Evolutionary conservation across 225 moss, liverwort and hornwort genomes (phyloP).

Genomic region (Straminergon stramineum): DNA sequence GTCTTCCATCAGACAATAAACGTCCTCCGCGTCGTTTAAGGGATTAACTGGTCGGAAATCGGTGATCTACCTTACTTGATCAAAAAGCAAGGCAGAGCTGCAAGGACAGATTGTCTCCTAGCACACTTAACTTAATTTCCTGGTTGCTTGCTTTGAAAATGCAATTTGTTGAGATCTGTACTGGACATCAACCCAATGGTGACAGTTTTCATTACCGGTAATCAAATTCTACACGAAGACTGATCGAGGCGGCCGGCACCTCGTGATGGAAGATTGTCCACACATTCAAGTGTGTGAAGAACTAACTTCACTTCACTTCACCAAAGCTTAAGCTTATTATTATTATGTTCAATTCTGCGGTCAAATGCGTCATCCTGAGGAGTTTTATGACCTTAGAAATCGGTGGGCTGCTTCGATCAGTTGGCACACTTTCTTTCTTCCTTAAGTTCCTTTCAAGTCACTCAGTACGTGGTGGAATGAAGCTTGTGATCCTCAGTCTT

Average conservation of each 20-base stretch:
- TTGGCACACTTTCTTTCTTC: too few relatives aligned
- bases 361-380: not conserved
- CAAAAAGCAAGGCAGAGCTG: not conserved
- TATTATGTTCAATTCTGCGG: too few relatives aligned
- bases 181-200: not conserved
- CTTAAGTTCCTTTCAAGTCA: not conserved
- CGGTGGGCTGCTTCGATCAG: not conserved
- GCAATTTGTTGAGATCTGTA: not conserved
- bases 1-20: too few relatives aligned
- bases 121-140: not conserved
- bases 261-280: too few relatives aligned
- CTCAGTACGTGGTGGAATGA: not conserved
- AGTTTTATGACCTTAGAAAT: not conserved
- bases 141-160: not conserved
- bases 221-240: not conserved
- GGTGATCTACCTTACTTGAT: not conserved
- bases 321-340: too few relatives aligned
- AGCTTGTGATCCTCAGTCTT: not conserved
- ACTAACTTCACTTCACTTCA: too few relatives aligned
- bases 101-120: not conserved
- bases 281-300: too few relatives aligned
- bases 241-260: too few relatives aligned
- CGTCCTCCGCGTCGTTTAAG: too few relatives aligned
- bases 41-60: too few relatives aligned
- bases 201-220: not conserved